Conservation (phyloP, 140 eudicot genomes). For the Artemisia princeps region DNA sequence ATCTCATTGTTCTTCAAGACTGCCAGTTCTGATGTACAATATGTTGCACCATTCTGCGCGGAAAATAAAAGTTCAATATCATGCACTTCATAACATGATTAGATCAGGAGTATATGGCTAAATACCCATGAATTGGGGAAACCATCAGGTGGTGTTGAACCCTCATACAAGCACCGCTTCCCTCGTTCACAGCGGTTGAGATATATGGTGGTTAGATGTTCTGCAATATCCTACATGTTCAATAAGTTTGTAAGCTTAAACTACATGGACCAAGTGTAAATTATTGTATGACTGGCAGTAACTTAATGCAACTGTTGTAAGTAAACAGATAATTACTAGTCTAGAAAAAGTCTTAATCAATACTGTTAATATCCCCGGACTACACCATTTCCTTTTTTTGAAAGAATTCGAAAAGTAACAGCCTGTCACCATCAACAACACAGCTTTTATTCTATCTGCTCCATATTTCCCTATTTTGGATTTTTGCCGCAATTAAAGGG, state of each 20-base stretch:
- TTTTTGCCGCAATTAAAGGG: too few species aligned
- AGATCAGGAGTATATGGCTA: neutral
- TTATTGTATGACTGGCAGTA: too few species aligned
- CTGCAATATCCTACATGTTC: slow-evolving; percentile 71
- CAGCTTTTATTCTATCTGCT: too few species aligned
- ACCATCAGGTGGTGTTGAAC: slow-evolving; percentile 88
- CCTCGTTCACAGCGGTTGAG: slow-evolving; percentile 92
- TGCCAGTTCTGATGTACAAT: slow-evolving; percentile 77
- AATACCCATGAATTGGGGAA: slow-evolving; percentile 93
- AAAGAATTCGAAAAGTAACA: too few species aligned
- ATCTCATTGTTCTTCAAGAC: slow-evolving; percentile 85
- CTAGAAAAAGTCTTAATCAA: too few species aligned
- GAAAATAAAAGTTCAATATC: neutral
- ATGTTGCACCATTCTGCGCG: slow-evolving; percentile 76
- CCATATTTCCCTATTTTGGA: too few species aligned
- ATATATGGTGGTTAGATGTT: slow-evolving; percentile 80
- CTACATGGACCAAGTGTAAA: too few species aligned
- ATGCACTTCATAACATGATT: neutral
- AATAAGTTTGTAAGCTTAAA: slow-evolving; percentile 13
- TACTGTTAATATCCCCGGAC: too few species aligned
- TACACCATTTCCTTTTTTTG: too few species aligned
- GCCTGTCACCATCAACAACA: too few species aligned
- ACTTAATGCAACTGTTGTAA: too few species aligned
- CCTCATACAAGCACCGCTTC: slow-evolving; percentile 89
- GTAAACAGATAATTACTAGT: too few species aligned